Evolutionary conservation across 2,329 filamentous ascomycete genomes (phyloP).

Genomic region (Aureobasidium sp.): DNA sequence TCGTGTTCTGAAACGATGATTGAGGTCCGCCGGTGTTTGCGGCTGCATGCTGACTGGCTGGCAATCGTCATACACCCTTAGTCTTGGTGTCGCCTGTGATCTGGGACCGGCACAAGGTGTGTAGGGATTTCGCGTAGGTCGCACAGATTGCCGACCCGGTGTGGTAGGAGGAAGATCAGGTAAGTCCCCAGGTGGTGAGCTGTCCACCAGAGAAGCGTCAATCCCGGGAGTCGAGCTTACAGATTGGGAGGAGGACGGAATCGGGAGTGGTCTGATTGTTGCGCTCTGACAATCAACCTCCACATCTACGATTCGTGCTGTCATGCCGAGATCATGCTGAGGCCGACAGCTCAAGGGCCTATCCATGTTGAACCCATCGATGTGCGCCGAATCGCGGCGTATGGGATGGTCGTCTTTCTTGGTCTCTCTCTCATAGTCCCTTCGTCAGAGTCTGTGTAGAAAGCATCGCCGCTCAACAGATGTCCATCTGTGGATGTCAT

Average conservation of each 20-base stretch:
- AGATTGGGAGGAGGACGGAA: background rate
- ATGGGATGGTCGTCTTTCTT: background rate
- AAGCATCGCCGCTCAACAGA: background rate
- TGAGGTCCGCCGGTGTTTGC: slow-evolving; percentile 30
- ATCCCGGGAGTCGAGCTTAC: background rate
- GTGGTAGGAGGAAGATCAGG: background rate
- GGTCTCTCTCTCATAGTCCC: background rate
- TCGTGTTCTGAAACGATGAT: background rate
- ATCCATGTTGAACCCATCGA: background rate
- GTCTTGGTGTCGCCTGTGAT: slow-evolving; percentile 18
- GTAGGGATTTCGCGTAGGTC: background rate
- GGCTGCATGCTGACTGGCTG: slow-evolving; percentile 25
- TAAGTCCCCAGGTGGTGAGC: background rate
- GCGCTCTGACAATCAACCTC: background rate
- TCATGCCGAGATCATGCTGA: background rate
- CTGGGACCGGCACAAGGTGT: background rate
- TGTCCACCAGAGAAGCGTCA: background rate
- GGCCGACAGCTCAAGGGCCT: background rate
- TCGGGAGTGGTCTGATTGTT: background rate
- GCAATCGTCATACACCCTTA: slow-evolving; percentile 29
- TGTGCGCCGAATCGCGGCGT: background rate
- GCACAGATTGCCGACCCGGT: background rate
- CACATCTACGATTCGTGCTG: background rate
- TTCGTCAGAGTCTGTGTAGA: background rate
- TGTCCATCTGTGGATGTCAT: background rate